phyloP scores from a whole-genome alignment of 192 early-diverging fungal species.

The Umbelopsis vinacea region DNA sequence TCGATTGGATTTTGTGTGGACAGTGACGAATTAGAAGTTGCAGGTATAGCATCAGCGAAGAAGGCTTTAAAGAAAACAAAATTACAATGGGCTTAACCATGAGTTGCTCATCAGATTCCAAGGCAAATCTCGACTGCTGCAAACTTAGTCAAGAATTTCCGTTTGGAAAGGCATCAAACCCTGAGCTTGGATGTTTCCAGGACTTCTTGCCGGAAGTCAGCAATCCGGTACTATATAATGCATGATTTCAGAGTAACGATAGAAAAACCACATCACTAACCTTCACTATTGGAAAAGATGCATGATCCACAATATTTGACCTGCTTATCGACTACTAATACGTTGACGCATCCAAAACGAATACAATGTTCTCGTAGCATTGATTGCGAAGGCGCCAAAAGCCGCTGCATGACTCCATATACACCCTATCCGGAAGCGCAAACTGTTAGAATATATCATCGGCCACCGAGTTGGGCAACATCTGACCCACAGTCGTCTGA shows the following conservation, averaged over 20 bases:
- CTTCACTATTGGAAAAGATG: neutral
- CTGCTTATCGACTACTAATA: constrained; percentile 47
- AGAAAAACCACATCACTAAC: neutral
- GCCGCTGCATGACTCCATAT: constrained; percentile 59
- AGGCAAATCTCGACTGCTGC: constrained; percentile 57
- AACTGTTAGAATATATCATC: constrained; percentile 59
- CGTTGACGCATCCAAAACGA: constrained; percentile 35
- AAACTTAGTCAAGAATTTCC: constrained; percentile 53
- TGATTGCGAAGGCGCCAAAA: constrained; percentile 33
- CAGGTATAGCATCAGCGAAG: constrained; percentile 2
- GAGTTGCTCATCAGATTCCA: neutral
- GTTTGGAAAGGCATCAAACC: constrained; percentile 56
- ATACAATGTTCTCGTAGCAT: constrained; percentile 43
- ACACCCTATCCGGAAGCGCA: constrained; percentile 49
- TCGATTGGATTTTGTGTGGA: constrained; percentile 55
- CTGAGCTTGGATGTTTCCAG: constrained; percentile 55
- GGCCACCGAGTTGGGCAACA: constrained; percentile 41
- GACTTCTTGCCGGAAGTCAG: neutral
- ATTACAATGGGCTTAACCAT: neutral
- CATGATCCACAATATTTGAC: constrained; percentile 3
- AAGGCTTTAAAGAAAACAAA: neutral
- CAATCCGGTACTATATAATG: neutral
- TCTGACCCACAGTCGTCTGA: constrained; percentile 27
- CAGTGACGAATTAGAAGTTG: constrained; percentile 37
- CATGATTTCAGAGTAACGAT: neutral